A percentile compares a stretch with the other conserved stretches of the same genome.
phyloP scores from a whole-genome alignment of 2,329 filamentous ascomycete genomes.

The Pezicula radicicola region DNA sequence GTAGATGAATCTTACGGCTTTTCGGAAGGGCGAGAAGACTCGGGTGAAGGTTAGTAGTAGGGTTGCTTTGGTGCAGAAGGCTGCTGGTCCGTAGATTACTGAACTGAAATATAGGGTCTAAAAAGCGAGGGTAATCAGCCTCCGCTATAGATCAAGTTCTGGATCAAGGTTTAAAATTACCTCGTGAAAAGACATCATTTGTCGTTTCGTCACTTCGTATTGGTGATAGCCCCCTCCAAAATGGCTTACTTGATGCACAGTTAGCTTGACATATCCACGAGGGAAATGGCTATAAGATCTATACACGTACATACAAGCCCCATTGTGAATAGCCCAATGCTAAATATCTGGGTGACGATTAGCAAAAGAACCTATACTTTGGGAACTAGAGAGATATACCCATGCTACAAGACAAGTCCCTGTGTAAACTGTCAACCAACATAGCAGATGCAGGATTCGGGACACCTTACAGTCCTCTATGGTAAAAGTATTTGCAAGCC shows the following conservation, averaged over 20 bases:
- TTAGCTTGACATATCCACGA: background rate
- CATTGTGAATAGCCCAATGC: background rate
- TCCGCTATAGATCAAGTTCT: too few species aligned
- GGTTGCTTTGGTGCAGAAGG: slow-evolving; percentile 30
- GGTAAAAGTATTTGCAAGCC: background rate
- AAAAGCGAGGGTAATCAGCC: background rate
- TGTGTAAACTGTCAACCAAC: background rate
- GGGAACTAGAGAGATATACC: background rate
- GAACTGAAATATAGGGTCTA: slow-evolving; percentile 23
- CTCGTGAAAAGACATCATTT: slow-evolving; percentile 3
- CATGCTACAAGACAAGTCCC: background rate
- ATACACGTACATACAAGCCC: background rate
- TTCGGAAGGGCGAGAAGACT: slow-evolving; percentile 24
- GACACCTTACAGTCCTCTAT: background rate
- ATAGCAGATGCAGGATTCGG: background rate
- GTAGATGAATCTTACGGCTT: slow-evolving; percentile 24
- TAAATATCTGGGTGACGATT: background rate
- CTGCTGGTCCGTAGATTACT: slow-evolving; percentile 27
- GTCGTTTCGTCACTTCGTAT: slow-evolving; percentile 8
- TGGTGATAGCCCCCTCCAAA: slow-evolving; percentile 11
- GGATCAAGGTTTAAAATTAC: background rate
- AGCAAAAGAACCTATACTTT: background rate
- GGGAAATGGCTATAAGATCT: background rate
- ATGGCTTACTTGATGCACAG: slow-evolving; percentile 3
- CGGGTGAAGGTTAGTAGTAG: slow-evolving; percentile 30